A percentile compares a stretch with the other conserved stretches of the same genome.
Evolutionary conservation across 2,329 filamentous ascomycete species (phyloP).

Genomic region (Emmonsia crescens): DNA sequence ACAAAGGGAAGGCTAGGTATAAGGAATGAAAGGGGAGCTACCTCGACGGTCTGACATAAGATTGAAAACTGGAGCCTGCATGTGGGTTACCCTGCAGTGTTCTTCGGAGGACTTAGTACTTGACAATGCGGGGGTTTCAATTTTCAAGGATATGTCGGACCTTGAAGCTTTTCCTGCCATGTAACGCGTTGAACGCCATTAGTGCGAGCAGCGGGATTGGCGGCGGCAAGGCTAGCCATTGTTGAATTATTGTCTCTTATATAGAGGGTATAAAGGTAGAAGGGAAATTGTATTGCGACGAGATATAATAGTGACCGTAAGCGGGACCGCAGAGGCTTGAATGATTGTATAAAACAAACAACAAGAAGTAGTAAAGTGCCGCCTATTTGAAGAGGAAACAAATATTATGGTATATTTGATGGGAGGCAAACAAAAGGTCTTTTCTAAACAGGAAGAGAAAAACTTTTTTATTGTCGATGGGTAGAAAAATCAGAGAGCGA

Average conservation of each 20-base stretch:
- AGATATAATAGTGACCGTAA: not conserved
- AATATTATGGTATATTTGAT: not conserved
- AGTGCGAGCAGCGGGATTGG: conserved; percentile 15
- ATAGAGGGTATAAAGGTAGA: conserved; percentile 4
- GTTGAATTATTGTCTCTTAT: not conserved
- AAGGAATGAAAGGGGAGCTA: conserved; percentile 24
- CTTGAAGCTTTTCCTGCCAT: conserved; percentile 50
- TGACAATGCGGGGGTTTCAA: not conserved
- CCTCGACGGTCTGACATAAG: conserved; percentile 66
- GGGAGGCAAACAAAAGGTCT: not conserved
- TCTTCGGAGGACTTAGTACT: conserved; percentile 33
- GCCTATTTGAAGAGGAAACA: not conserved
- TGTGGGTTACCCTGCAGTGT: conserved; percentile 45
- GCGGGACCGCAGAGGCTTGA: not conserved
- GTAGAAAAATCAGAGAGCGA: not conserved
- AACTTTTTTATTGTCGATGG: not conserved
- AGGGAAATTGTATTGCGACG: not conserved
- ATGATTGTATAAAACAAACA: not conserved
- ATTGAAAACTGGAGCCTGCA: conserved; percentile 51
- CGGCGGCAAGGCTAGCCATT: conserved; percentile 14
- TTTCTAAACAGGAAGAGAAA: not conserved
- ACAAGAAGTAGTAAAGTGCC: not conserved
- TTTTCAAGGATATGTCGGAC: conserved; percentile 29
- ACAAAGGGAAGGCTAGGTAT: not conserved
- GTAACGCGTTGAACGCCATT: conserved; percentile 18